A percentile compares a stretch with the other conserved stretches of the same genome.
phyloP scores from a whole-genome alignment of 805 yeast species.

The Candida namnaoensis region DNA sequence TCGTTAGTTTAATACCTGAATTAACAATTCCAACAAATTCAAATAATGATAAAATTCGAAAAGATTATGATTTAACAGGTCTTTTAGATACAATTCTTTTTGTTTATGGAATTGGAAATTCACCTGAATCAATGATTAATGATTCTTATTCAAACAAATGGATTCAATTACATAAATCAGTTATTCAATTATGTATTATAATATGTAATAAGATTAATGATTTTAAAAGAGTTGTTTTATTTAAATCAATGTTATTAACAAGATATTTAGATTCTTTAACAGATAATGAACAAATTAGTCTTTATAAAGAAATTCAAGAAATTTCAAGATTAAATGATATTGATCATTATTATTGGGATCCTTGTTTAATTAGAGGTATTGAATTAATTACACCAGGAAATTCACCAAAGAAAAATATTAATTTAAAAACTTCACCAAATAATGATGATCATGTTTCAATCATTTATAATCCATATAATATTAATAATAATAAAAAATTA shows the following conservation, averaged over 20 bases:
- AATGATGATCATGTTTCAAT: slow-evolving; percentile 34
- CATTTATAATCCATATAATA: slow-evolving; percentile 49
- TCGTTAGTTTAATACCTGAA: slow-evolving; percentile 41
- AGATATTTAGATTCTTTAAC: slow-evolving; percentile 47
- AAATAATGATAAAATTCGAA: slow-evolving; percentile 1
- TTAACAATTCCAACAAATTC: slow-evolving; percentile 5
- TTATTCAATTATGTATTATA: slow-evolving; percentile 40
- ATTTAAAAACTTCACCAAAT: slow-evolving; percentile 5
- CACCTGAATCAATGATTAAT: slow-evolving; percentile 21
- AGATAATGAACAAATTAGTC: slow-evolving; percentile 45
- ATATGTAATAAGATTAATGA: slow-evolving; percentile 47
- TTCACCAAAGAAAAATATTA: slow-evolving; percentile 11
- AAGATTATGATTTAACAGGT: slow-evolving; percentile 24
- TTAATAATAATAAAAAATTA: slow-evolving; percentile 1
- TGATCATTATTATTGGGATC: slow-evolving; percentile 61
- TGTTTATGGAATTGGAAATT: slow-evolving; percentile 43
- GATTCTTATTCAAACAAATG: slow-evolving; percentile 33
- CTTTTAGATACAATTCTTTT: slow-evolving; percentile 40
- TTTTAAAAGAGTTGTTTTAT: slow-evolving; percentile 29
- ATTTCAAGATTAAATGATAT: slow-evolving; percentile 16
- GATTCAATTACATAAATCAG: slow-evolving; percentile 47
- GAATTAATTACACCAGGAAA: slow-evolving; percentile 22
- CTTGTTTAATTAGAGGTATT: slow-evolving; percentile 47
- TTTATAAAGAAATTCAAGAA: slow-evolving; percentile 25
- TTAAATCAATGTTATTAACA: slow-evolving; percentile 46